A percentile compares a stretch with the other conserved stretches of the same genome.
Conservation (phyloP, 306 rosid species). For the Fragaria vesca region DNA sequence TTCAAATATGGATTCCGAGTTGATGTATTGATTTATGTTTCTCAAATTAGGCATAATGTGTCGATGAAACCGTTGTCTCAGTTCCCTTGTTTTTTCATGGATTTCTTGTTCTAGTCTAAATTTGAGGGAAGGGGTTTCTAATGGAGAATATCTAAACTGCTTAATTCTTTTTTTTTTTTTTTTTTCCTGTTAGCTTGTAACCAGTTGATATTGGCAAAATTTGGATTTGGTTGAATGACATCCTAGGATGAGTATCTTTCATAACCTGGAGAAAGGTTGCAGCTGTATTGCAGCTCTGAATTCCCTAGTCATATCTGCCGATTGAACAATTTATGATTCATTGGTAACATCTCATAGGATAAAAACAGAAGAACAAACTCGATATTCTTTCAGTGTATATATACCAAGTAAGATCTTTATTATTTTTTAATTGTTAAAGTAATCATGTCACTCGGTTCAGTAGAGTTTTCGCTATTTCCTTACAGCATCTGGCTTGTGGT, state of each 20-base stretch:
- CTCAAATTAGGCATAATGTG: neutral
- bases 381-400: neutral
- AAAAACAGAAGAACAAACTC: neutral
- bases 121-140: neutral
- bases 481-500: neutral
- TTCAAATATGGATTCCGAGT: neutral
- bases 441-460: neutral
- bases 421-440: neutral
- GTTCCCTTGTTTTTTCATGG: neutral
- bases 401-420: neutral
- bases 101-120: neutral
- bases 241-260: neutral
- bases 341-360: slow-evolving; percentile 1
- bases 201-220: slow-evolving; percentile 18
- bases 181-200: slow-evolving; percentile 19
- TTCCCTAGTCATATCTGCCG: neutral
- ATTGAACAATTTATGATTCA: neutral
- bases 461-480: neutral
- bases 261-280: slow-evolving; percentile 2
- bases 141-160: neutral
- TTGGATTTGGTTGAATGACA: slow-evolving; percentile 16
- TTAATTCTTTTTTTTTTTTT: neutral
- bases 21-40: neutral
- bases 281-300: neutral
- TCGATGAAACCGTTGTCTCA: neutral